Base-by-base conservation (phyloP, 139 green algal genomes). In the Tetratostichococcus sp. region DNA sequence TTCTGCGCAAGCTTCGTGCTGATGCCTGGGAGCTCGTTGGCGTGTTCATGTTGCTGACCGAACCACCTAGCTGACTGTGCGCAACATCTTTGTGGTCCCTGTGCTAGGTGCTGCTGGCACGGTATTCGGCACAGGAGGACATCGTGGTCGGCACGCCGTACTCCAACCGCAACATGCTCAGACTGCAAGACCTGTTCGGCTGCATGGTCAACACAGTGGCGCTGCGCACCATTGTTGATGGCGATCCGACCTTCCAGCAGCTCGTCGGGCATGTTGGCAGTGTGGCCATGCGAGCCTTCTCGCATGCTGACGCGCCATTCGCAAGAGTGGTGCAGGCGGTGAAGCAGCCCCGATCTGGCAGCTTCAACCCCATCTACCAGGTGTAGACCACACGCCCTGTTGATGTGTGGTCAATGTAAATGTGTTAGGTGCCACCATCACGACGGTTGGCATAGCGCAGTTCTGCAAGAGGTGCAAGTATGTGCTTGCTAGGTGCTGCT, bases 161-260 rank as follows among this genome's bases (percentile, higher is more conserved):
- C n/a, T 31, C 69, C 26, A 73, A 73, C 35, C 28, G 69, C 21
- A 35, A 16, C 69, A 35, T 62, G 17, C 26, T 32, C 17, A 32
- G 59, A 17, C 22, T 67, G 25, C n/a, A 33, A 11, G 5, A 67
- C 33, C 69, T 73, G 23, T 32, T 59, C 2, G 69, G 69, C n/a
- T 33, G 31, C 22, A 59, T 73, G 17, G 4, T 73, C 31, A 35
- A 26, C 22, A 35, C 69, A 5, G 32, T 73, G 21, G 69, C 69
- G 23, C 34, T 73, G 21, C 69, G 34, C 4, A 59, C 69, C 32
- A 23, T 4, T 17, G 4, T 73, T 4, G 30, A 28, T 25, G 69
- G 33, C 69, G n/a, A 58, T 25, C 69, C 69, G 5, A 42, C 69
- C 33, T 73, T 73, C 69, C 4, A 59, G 32, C 32, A 73, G 6